Evolutionary conservation across 208 protist species (phyloP), one percentile per base, ranked within the genome.

Genomic region (Crithidia expoeki): DNA sequence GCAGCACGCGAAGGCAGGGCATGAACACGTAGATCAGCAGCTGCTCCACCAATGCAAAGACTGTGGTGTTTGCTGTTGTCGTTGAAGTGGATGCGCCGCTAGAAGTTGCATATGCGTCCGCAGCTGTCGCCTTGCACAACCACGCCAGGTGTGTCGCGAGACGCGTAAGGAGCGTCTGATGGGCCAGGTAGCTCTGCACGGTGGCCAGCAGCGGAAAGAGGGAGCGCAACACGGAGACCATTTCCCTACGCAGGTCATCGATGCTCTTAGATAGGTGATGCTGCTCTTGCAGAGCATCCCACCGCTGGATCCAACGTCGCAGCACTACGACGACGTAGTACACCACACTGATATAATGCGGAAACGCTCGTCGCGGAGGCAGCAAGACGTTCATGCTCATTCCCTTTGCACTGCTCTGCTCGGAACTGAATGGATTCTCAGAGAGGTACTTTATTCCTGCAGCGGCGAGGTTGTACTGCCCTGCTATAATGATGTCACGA

Each of bases 1-100:
- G 44, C 58, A 95, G 74, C 17, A 93, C 86, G 34, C 86, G 83
- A 53, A 93, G 64, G 52, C 85, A 91, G 17, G 89, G 89, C 74
- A 95, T 84, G 10, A 95, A 66, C 5, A 95, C 66, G 57, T 63
- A 38, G 52, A 92, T 63, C 21, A 93, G 75, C 30, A 80, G 62
- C 56, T 40, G 30, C 73, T 95, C 89, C 40, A 74, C 68, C 38
- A 92, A 47, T 19, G 63, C 72, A 23, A 93, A 72, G 40, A 33
- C 71, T 34, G 33, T 4, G 40, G 16, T 14, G 27, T 57, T 14
- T 28, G 61, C 4, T 38, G 14, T 64, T 23, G n/a, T 14, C 50
- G 6, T 34, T 3, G 14, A 28, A 12, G 44, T 14, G 28, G 27
- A 17, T 49, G 4, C 16, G 19, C 44, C 44, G 16, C 44, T 5